Evolutionary conservation across 2,329 filamentous ascomycete genomes (phyloP).

Genomic region (Penicillium sp.): DNA sequence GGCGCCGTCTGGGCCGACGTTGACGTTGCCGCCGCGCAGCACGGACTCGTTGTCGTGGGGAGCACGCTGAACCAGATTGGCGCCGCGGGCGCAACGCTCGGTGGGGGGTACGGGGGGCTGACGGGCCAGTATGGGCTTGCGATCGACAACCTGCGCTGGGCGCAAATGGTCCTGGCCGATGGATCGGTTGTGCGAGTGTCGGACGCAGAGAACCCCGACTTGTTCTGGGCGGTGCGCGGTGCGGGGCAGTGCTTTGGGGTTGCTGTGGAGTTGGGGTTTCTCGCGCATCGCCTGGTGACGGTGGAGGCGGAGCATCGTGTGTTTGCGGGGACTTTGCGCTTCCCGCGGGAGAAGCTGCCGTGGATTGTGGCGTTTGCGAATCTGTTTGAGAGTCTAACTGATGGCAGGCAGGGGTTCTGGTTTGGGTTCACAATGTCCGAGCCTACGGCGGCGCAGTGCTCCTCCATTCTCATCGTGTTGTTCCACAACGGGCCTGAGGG

Average conservation of each 20-base stretch:
- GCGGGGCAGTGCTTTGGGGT: constrained; percentile 51
- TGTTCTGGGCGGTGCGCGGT: constrained; percentile 54
- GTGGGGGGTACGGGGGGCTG: constrained; percentile 63
- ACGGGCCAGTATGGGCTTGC: constrained; percentile 58
- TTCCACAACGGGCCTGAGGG: constrained; percentile 20
- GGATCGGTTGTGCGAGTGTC: constrained; percentile 44
- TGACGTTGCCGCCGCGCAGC: constrained; percentile 53
- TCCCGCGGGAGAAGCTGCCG: constrained; percentile 29
- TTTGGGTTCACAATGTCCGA: constrained; percentile 14
- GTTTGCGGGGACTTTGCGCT: constrained; percentile 38
- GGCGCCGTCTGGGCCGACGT: constrained; percentile 58
- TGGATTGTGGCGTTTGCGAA: constrained; percentile 23
- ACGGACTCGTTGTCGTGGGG: constrained; percentile 62
- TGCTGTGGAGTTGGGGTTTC: constrained; percentile 48
- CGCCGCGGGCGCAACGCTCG: constrained; percentile 61
- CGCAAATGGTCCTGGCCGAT: constrained; percentile 44
- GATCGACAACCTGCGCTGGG: constrained; percentile 53
- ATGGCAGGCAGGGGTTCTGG: constrained; percentile 16
- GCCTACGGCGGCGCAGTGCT: background rate
- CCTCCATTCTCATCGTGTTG: constrained; percentile 10
- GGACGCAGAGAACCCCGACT: constrained; percentile 48
- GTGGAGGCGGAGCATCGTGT: constrained; percentile 33
- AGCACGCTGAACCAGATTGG: constrained; percentile 66
- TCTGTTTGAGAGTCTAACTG: constrained; percentile 11
- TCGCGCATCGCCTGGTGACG: constrained; percentile 32